Evolutionary conservation across 805 yeast species (phyloP), one percentile per base, ranked within the genome.

Genomic region (Starmerella ratchasimensis): DNA sequence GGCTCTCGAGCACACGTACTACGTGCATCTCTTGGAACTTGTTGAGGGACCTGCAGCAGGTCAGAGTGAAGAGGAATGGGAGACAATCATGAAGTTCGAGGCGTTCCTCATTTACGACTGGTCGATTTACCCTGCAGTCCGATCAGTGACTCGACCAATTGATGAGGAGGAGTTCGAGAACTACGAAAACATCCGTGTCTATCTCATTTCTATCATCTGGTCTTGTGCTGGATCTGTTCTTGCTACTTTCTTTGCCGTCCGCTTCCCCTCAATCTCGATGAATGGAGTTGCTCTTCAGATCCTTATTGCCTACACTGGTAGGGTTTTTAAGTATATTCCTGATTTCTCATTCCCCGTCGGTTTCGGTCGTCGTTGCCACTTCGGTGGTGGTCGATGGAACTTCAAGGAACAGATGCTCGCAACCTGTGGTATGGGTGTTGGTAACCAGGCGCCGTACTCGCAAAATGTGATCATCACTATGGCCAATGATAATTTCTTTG

Each of bases 91-190:
- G 24, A 59, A 57, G 37, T 50, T 63, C 19, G 65, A 67, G 41
- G 73, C 73, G 3, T 64, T 62, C 17, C 50, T 69, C 31, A 59
- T 58, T 34, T 31, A 43, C 28, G 57, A 51, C 42, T 67, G 65
- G 53, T 71, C 77, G 0, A 76, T 76, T 4, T 72, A 72, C 43
- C 75, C 77, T 3, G 77, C 73, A 49, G 74, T 74, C 14, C 57
- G 79, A 22, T 66, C 78, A 5, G 69, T 72, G 21, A 65, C 70
- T 6, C 68, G 65, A 16, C 68, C 75, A 1, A 57, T 51, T 31
- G 78, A 71, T 45, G 75, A 72, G 37, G 47, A 31, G 8, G 46
- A 39, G 9, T 25, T 13, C 24, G 44, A 33, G 13, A 26, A 33
- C 1, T 60, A 58, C 32, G 75, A 72, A 38, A 71, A 74, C 9